phyloP scores from a whole-genome alignment of 495 filamentous ascomycete genomes.

The Aspergillus bridgeri region DNA sequence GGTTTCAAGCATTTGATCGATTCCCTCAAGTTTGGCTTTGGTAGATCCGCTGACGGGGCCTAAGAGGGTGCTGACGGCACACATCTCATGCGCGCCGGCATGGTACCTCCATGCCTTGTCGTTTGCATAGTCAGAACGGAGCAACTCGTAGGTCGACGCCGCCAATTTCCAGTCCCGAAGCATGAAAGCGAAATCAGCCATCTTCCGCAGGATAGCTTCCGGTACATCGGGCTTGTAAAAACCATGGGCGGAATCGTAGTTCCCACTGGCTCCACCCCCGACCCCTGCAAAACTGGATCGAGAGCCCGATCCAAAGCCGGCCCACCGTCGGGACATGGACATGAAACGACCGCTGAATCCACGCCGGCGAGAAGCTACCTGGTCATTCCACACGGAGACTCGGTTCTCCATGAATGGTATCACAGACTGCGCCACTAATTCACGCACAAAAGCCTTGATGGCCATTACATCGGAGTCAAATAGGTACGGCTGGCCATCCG shows the following conservation, averaged over 20 bases:
- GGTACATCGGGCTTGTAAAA: slow-evolving; percentile 81
- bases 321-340: slow-evolving; percentile 84
- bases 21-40: slow-evolving; percentile 69
- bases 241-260: slow-evolving; percentile 73
- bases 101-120: slow-evolving; percentile 97
- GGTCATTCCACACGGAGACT: slow-evolving; percentile 91
- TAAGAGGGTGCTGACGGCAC: slow-evolving; percentile 75
- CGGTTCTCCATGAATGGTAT: slow-evolving; percentile 93
- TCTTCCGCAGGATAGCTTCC: slow-evolving; percentile 86
- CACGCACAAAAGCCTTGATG: slow-evolving; percentile 81
- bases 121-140: slow-evolving; percentile 82
- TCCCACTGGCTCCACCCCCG: slow-evolving; percentile 46
- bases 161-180: slow-evolving; percentile 93
- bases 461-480: slow-evolving; percentile 89
- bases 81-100: slow-evolving; percentile 90
- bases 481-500: slow-evolving; percentile 67
- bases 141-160: slow-evolving; percentile 81
- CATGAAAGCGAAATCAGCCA: slow-evolving; percentile 96
- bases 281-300: slow-evolving; percentile 40
- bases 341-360: slow-evolving; percentile 87
- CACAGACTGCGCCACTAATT: slow-evolving; percentile 88
- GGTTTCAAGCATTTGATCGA: slow-evolving; percentile 82
- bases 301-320: slow-evolving; percentile 67
- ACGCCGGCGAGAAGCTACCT: slow-evolving; percentile 83
- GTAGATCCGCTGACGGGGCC: slow-evolving; percentile 64